phyloP scores from a whole-genome alignment of 2,329 filamentous ascomycete species.

The Chrysosporium queenslandicum region DNA sequence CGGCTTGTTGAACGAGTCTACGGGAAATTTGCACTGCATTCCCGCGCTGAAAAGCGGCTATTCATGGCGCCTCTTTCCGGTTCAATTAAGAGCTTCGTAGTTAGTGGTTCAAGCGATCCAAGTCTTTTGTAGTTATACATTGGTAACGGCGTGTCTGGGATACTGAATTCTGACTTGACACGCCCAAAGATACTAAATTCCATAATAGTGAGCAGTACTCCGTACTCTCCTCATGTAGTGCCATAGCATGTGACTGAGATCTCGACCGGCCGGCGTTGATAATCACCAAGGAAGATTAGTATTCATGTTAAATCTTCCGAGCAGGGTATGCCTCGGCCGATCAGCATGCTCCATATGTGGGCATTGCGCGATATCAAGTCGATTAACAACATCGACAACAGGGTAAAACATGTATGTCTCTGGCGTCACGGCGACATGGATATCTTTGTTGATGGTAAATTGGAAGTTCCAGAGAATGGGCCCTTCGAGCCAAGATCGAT shows the following conservation, averaged over 20 bases:
- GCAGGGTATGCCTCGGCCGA: not conserved
- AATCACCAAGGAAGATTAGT: not conserved
- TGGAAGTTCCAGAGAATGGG: not conserved
- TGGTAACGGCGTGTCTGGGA: no score
- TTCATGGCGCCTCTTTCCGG: not conserved
- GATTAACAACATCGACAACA: no score
- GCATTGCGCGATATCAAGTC: not conserved
- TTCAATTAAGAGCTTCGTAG: not conserved
- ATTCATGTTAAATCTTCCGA: not conserved
- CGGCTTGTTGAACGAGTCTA: not conserved
- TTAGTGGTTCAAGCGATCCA: not conserved
- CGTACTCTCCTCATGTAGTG: not conserved
- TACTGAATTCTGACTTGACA: no score
- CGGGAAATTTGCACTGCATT: not conserved
- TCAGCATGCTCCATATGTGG: no score
- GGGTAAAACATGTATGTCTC: not conserved
- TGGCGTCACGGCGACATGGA: not conserved
- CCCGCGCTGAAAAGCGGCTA: not conserved
- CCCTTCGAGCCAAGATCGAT: not conserved
- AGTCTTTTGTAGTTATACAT: no score
- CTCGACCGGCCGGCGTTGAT: not conserved
- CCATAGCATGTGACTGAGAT: not conserved
- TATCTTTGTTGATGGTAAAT: not conserved
- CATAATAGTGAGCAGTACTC: no score
- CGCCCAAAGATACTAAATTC: no score